Evolutionary conservation across 208 protist genomes (phyloP), one percentile per base, ranked within the genome.

Genomic region (Angomonas ambiguus): DNA sequence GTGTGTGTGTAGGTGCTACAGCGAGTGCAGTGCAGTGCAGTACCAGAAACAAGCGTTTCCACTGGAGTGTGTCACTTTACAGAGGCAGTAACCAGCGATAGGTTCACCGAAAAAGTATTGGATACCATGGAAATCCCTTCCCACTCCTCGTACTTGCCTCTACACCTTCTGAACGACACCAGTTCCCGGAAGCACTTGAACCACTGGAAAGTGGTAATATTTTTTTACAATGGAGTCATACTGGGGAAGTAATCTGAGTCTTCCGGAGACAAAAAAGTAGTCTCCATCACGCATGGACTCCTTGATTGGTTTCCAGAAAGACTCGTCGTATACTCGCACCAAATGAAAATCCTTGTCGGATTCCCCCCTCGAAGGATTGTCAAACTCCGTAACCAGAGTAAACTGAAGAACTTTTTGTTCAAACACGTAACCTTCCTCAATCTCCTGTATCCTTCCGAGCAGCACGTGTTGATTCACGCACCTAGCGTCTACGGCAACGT

Each of bases 121-220:
- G n/a, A n/a, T n/a, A n/a, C n/a, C n/a, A n/a, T n/a, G n/a, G n/a
- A n/a, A n/a, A n/a, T n/a, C n/a, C n/a, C n/a, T n/a, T n/a, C n/a
- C n/a, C n/a, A n/a, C n/a, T n/a, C n/a, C n/a, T n/a, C n/a, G n/a
- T n/a, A n/a, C n/a, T n/a, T n/a, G n/a, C n/a, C n/a, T n/a, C 16
- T 16, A 45, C 38, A 45, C 38, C 38, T 45, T 45, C 11, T 45
- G 38, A 8, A 81, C 63, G 38, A 35, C 69, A 11, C 91, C 91
- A 11, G 74, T 67, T 0, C 87, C 87, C 1, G 80, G 74, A 5
- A 76, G 71, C 18, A 96, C 85, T 38, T 94, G 85, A 6, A 96
- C 79, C n/a, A 96, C 78, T 10, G 91, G 91, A 51, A 82, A 92
- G 70, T 94, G 87, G 41, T 93, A 92, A 62, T 96, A 96, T 69